Percentiles rank a stretch among this genome's conserved stretches.
These are phyloP conservation scores for Yamadazyma olivae DNA, from an alignment of 805 yeast genomes.

Conservation along the genomic window DNA sequence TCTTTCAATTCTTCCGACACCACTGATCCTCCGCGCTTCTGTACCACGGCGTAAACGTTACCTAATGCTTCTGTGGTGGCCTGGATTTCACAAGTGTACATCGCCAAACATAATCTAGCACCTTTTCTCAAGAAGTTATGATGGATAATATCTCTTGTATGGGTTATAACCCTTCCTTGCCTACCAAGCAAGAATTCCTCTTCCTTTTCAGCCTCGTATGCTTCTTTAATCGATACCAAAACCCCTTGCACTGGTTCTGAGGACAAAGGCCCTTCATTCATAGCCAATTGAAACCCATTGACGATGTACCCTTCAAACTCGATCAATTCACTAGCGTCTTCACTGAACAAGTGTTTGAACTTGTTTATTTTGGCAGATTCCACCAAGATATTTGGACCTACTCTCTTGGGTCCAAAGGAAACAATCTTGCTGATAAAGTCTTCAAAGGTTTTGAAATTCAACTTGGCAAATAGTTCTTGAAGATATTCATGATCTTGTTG, in stretches of 20 bases:
- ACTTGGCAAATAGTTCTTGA: constrained; percentile 6
- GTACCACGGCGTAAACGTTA: constrained; percentile 91
- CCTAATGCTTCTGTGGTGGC: constrained; percentile 94
- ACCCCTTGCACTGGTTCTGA: constrained; percentile 87
- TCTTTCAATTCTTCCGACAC: constrained; percentile 94
- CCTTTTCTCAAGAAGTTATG: constrained; percentile 73
- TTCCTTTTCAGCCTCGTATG: constrained; percentile 19
- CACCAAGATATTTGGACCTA: constrained; percentile 72
- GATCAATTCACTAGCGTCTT: constrained; percentile 16
- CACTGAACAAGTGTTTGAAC: constrained; percentile 26
- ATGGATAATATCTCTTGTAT: constrained; percentile 71
- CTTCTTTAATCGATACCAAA: constrained; percentile 41
- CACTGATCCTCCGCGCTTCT: constrained; percentile 80
- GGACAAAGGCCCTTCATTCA: constrained; percentile 82
- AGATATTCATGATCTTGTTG: constrained; percentile 7
- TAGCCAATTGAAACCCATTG: constrained; percentile 83
- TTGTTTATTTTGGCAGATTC: constrained; percentile 42
- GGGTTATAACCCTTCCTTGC: constrained; percentile 71
- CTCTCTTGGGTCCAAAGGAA: constrained; percentile 73
- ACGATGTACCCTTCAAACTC: constrained; percentile 59
- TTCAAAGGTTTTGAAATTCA: constrained; percentile 15
- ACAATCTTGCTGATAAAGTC: constrained; percentile 38
- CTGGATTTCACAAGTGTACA: constrained; percentile 92
- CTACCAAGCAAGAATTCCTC: constrained; percentile 39
- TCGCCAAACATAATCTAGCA: constrained; percentile 88